Evolutionary conservation across 371 early-diverging fungal species (phyloP).

Genomic region (Edhazardia aedis): DNA sequence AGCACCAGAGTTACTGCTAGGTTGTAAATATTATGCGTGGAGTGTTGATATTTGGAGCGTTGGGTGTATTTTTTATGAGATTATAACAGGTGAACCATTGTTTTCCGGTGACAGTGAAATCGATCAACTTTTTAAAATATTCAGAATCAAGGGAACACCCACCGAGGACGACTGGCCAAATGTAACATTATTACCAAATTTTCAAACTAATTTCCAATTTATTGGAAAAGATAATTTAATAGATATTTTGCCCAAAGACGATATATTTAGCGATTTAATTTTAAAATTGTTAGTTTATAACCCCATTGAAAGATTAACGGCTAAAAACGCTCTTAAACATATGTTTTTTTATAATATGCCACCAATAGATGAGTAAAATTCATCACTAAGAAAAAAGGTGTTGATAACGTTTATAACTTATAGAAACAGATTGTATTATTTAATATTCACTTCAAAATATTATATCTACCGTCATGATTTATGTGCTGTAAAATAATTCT

Average conservation of each 20-base stretch:
- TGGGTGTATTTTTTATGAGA: constrained; percentile 88
- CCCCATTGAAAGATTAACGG: constrained; percentile 40
- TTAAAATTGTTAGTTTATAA: constrained; percentile 42
- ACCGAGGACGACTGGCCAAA: constrained; percentile 30
- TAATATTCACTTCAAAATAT: no score
- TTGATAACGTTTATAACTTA: no score
- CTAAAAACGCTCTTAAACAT: constrained; percentile 26
- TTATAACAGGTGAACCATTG: constrained; percentile 54
- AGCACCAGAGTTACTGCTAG: constrained; percentile 82
- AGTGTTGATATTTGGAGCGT: constrained; percentile 95
- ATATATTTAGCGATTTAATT: constrained; percentile 25
- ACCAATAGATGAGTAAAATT: constrained; percentile 11
- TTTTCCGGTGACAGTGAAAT: constrained; percentile 93
- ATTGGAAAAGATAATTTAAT: constrained; percentile 11
- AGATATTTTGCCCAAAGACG: constrained; percentile 9
- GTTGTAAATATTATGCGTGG: constrained; percentile 71
- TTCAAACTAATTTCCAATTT: constrained; percentile 34
- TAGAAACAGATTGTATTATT: no score
- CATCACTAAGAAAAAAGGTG: no score
- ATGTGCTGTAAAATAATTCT: no score
- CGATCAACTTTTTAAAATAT: constrained; percentile 75
- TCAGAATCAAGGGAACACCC: constrained; percentile 49
- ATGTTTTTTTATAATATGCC: constrained; percentile 27
- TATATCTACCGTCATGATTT: no score
- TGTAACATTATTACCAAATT: constrained; percentile 37